These are phyloP conservation scores for Spathaspora passalidarum DNA, from an alignment of 805 yeast species.

Conservation along the genomic window DNA sequence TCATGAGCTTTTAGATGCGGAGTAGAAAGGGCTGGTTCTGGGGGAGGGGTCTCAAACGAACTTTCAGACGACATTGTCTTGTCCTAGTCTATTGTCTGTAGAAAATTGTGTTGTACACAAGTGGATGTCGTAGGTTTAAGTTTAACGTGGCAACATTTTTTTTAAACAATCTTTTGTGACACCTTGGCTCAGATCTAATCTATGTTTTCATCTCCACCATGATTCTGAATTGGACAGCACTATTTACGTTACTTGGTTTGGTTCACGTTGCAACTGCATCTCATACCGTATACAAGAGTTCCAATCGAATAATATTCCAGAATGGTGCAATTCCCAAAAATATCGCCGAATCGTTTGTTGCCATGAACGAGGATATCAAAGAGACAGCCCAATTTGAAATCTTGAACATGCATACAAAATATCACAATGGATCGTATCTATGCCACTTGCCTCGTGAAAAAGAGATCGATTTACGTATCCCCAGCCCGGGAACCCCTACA, in stretches of 20 bases:
- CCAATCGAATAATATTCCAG: slow-evolving; percentile 14
- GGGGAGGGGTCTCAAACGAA: slow-evolving; percentile 7
- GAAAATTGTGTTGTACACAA: too few relatives aligned
- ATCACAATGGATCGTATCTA: slow-evolving; percentile 13
- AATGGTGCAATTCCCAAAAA: slow-evolving; percentile 15
- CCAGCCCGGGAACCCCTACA: background rate
- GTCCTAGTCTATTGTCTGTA: too few relatives aligned
- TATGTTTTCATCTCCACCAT: background rate
- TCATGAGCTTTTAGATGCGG: slow-evolving; percentile 23
- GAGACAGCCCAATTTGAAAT: slow-evolving; percentile 16
- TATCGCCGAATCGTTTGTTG: slow-evolving; percentile 12
- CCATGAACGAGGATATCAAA: slow-evolving; percentile 5
- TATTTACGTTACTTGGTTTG: background rate
- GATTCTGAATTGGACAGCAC: background rate
- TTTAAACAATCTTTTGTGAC: background rate
- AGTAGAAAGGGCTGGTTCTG: slow-evolving; percentile 28
- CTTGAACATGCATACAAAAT: slow-evolving; percentile 10
- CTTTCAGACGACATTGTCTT: slow-evolving; percentile 3
- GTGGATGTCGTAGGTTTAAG: background rate
- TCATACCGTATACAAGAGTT: background rate
- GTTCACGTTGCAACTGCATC: background rate
- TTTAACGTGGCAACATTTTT: slow-evolving; percentile 1
- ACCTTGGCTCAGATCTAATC: background rate
- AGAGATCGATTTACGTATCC: background rate
- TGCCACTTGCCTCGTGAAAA: slow-evolving; percentile 18